Evolutionary conservation across 1,284 basidiomycete species (phyloP).

Genomic region (Sanghuangporus weigelae): DNA sequence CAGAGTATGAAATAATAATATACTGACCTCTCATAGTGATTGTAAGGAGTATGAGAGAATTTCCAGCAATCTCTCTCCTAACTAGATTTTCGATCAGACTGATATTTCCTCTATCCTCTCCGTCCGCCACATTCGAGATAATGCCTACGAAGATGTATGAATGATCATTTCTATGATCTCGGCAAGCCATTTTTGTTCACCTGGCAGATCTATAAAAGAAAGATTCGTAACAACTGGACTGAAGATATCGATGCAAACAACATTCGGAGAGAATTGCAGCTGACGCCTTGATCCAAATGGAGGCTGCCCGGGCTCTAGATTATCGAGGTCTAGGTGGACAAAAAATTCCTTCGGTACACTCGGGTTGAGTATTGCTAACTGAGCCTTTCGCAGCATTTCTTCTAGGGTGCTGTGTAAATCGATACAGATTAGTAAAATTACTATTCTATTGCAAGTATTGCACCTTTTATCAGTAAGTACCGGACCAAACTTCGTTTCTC

Average conservation of each 20-base stretch:
- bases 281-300: conserved; percentile 11
- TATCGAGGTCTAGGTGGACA: conserved; percentile 23
- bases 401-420: conserved; percentile 29
- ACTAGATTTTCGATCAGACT: conserved; percentile 34
- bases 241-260: conserved; percentile 39
- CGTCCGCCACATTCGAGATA: conserved; percentile 29
- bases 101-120: conserved; percentile 28
- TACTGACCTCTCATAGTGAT: conserved; percentile 35
- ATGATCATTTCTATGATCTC: not conserved
- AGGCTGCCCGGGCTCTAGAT: not conserved
- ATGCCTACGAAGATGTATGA: conserved; percentile 21
- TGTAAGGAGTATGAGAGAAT: conserved; percentile 36
- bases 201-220: conserved; percentile 42
- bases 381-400: conserved; percentile 43
- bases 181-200: conserved; percentile 23
- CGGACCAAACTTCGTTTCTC: conserved; percentile 33
- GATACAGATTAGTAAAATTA: not conserved
- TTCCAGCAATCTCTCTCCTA: conserved; percentile 31
- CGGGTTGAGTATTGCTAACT: conserved; percentile 39
- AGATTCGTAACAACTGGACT: conserved; percentile 41
- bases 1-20: not conserved
- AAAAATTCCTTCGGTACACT: conserved; percentile 22
- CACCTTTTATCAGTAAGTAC: conserved; percentile 28
- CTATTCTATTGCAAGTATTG: not conserved
- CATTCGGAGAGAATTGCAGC: conserved; percentile 37